These are phyloP conservation scores for Entomortierella parvispora DNA, from an alignment of 192 early-diverging fungal genomes.

Conservation along the genomic window DNA sequence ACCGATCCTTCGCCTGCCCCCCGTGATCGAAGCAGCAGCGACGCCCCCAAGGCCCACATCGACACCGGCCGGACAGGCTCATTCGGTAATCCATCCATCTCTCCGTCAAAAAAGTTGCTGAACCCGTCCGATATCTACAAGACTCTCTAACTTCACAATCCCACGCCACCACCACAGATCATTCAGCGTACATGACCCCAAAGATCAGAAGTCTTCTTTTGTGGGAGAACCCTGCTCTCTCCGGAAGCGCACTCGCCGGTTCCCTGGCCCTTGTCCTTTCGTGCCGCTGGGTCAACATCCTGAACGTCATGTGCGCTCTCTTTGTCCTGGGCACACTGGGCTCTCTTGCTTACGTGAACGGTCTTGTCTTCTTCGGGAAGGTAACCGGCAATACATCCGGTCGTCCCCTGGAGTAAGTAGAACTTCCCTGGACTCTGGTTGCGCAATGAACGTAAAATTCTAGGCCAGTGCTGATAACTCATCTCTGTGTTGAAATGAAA, in stretches of 20 bases:
- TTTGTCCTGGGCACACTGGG: constrained; percentile 37
- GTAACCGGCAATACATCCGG: constrained; percentile 30
- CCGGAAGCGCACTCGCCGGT: constrained; percentile 18
- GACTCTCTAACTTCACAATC: background rate
- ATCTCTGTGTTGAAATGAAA: background rate
- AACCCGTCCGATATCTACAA: background rate
- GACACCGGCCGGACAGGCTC: constrained; percentile 3
- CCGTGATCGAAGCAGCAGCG: constrained; percentile 37
- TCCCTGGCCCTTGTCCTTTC: constrained; percentile 23
- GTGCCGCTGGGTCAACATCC: constrained; percentile 47
- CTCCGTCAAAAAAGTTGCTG: background rate
- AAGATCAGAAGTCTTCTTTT: constrained; percentile 28
- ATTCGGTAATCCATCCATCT: constrained; percentile 7
- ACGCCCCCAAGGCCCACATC: constrained; percentile 29
- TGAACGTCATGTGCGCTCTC: constrained; percentile 35
- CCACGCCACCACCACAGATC: constrained; percentile 4
- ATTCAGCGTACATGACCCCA: constrained; percentile 38
- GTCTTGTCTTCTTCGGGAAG: constrained; percentile 12
- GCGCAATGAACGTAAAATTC: background rate
- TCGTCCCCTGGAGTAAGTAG: constrained; percentile 41
- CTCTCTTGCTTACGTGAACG: constrained; percentile 42
- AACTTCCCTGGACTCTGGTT: background rate
- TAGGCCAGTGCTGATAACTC: background rate
- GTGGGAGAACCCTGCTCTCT: constrained; percentile 35
- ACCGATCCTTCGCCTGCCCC: background rate